A percentile compares a stretch with the other conserved stretches of the same genome.
Conservation (phyloP, 257 asterid species). For the Solanum sitiens region DNA sequence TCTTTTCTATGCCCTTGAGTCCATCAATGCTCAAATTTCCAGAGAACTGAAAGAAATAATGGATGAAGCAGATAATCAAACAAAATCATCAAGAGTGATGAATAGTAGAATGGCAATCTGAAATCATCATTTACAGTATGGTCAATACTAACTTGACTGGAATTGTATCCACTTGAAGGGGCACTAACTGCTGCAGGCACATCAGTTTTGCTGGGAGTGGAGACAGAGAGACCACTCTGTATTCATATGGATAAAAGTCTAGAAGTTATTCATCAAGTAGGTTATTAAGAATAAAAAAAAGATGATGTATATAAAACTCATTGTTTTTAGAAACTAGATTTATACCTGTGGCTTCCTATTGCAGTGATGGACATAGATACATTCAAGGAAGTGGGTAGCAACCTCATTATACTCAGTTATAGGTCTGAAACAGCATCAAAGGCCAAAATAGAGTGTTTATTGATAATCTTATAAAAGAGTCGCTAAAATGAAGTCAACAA, state of each 20-base stretch:
- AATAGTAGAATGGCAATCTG: neutral
- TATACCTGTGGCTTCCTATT: constrained; percentile 44
- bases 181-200: constrained; percentile 10
- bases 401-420: constrained; percentile 66
- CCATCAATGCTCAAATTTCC: constrained; percentile 60
- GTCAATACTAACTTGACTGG: constrained; percentile 43
- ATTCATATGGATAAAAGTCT: constrained; percentile 1
- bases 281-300: neutral
- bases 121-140: neutral
- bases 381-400: constrained; percentile 66
- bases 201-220: constrained; percentile 10
- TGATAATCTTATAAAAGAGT: neutral
- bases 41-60: constrained; percentile 26
- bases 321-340: neutral
- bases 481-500: neutral
- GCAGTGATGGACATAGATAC: constrained; percentile 48
- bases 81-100: neutral
- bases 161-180: constrained; percentile 17
- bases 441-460: neutral
- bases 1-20: constrained; percentile 51
- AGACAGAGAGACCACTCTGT: constrained; percentile 27
- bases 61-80: neutral
- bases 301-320: neutral
- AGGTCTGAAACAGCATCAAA: constrained; percentile 34
- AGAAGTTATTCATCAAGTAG: neutral